phyloP scores from a whole-genome alignment of 306 rosid genomes.

The Hylodesmum podocarpum region DNA sequence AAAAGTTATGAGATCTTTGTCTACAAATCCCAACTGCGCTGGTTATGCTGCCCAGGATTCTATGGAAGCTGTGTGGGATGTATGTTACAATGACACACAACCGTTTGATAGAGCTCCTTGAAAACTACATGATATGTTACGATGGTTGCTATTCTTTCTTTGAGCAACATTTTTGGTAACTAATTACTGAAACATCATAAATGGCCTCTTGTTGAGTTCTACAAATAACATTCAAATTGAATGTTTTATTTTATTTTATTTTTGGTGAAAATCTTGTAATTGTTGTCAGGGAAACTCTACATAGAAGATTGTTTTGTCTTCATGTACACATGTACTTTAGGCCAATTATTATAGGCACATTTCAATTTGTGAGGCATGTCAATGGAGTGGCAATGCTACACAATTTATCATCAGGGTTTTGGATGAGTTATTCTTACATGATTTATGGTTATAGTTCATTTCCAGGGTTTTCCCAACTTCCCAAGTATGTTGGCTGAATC shows the following conservation, averaged over 20 bases:
- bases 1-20: conserved; percentile 64
- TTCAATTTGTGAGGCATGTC: neutral
- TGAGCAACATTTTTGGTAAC: neutral
- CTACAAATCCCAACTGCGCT: conserved; percentile 53
- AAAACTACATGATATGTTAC: conserved; percentile 15
- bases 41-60: conserved; percentile 72
- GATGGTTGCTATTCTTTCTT: conserved; percentile 30
- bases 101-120: conserved; percentile 86
- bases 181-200: neutral
- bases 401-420: neutral
- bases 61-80: conserved; percentile 90
- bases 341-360: neutral
- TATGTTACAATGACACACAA: conserved; percentile 75
- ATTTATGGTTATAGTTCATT: neutral
- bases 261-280: neutral
- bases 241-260: neutral
- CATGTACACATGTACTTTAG: neutral
- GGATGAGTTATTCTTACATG: neutral
- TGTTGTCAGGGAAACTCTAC: neutral
- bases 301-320: neutral
- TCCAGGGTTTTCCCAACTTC: neutral
- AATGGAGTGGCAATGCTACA: neutral
- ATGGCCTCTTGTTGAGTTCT: neutral
- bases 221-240: neutral
- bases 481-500: neutral